Evolutionary conservation across 768 basidiomycete species (phyloP), one percentile per base, ranked within the genome.

Genomic region (Kwoniella sp.): DNA sequence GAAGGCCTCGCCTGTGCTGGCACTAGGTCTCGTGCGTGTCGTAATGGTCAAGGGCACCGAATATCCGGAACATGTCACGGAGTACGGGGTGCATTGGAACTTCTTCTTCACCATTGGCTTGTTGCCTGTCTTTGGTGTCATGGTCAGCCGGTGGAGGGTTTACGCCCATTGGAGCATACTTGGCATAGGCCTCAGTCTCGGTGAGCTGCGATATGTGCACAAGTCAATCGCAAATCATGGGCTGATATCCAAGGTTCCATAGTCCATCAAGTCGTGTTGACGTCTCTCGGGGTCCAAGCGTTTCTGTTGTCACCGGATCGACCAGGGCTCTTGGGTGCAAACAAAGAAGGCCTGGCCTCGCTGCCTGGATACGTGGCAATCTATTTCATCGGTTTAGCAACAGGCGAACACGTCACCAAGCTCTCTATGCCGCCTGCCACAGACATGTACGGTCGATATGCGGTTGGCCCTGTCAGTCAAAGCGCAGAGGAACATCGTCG

Each of bases 51-150:
- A 99, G 73, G 89, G 88, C 10, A 83, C 84, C 0, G 88, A 91
- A 50, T 99, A 99, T 73, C 95, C 93, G 3, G 95, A 98, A 77
- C 95, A 98, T 54, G 84, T 87, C 48, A 85, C 91, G 0, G 95
- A 99, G 75, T 98, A 98, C 59, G 95, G 95, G 0, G 82, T 83
- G 0, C 93, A 98, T 64, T 99, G 95, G 95, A 98, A 98, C 71
- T 96, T 98, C 76, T 99, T 99, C 79, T 80, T 98, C 61, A 96
- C 95, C 0, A 79, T 98, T 19, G 89, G 86, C 0, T 60, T 88
- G 0, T 70, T 96, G 5, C 91, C 91, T 0, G 67, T 88, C 3
- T 74, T 87, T 11, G 83, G 89, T 65, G 80, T 84, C 2, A 37
- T 82, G 0, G 71, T 91, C 3, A 84, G 87, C 50, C 87, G 88